Base-by-base conservation (phyloP, 768 basidiomycete genomes). In the Tricholoma sp. region DNA sequence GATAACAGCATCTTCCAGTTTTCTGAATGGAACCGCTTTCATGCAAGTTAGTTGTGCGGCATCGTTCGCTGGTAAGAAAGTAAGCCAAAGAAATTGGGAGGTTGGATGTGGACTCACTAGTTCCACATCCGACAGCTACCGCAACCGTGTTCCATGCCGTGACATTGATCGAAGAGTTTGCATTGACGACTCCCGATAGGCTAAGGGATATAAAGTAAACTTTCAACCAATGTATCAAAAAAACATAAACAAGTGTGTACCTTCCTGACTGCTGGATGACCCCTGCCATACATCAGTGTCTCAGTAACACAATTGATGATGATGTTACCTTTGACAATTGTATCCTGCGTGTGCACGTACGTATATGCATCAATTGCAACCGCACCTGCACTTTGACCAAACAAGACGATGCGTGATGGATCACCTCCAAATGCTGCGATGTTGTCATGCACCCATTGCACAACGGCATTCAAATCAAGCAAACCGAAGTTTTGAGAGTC, bases 391-490 rank as follows among this genome's bases (percentile, higher is more conserved):
- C 73, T 74, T 54, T 75, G 69, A 7, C 75, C 75, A 46, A 72
- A 74, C 16, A 76, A 47, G 12, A 64, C 64, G 31, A 76, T 67
- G 52, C 79, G 69, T 4, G 70, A 62, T 5, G 73, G 74, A 59
- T 75, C 74, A 19, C 74, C 74, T 27, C 74, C 74, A 52, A 81
- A 82, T 8, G 63, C 68, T n/a, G 69, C 72, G 50, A 82, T 81
- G 59, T 82, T 78, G 50, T 73, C 67, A 43, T 76, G 71, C 4
- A 80, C 72, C 80, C 79, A 80, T 58, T 78, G 60, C 6, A 80
- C 70, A n/a, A 72, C 78, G n/a, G 74, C 71, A 18, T 73, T 68
- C 2, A 69, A 21, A 50, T 77, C 75, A 10, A 75, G 66, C 3
- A 76, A 64, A 16, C 74, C 75, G 61, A 74, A 76, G 55, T 77